These are phyloP conservation scores for Cryoendolithus antarcticus DNA, from an alignment of 2,329 filamentous ascomycete species.

Conservation along the genomic window DNA sequence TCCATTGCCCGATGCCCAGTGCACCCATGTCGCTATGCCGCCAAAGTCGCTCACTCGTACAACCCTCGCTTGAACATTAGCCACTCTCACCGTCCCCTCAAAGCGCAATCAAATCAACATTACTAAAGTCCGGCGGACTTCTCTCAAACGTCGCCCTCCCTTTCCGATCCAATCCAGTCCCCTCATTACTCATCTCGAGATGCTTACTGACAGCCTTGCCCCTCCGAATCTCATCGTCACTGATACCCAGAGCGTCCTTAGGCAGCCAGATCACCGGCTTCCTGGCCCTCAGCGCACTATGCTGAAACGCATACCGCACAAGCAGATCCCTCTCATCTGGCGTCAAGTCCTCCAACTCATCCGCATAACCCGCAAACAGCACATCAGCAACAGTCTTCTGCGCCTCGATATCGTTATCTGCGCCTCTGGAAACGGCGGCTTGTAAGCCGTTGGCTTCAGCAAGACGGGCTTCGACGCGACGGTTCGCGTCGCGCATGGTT, in stretches of 20 bases:
- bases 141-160: conserved; percentile 45
- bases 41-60: too few relatives aligned
- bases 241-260: conserved; percentile 76
- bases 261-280: conserved; percentile 91
- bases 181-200: conserved; percentile 88
- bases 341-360: conserved; percentile 88
- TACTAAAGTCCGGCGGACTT: conserved; percentile 44
- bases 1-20: too few relatives aligned
- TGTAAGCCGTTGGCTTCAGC: conserved; percentile 3
- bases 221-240: conserved; percentile 76
- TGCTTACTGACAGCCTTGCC: conserved; percentile 61
- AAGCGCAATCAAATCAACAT: conserved; percentile 73
- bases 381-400: conserved; percentile 63
- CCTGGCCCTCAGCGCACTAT: conserved; percentile 71
- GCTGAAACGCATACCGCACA: conserved; percentile 79
- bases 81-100: conserved; percentile 24
- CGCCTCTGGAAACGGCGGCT: background rate
- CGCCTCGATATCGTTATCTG: background rate
- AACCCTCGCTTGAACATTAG: too few relatives aligned
- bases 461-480: conserved; percentile 1
- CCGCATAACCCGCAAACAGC: conserved; percentile 74
- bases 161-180: conserved; percentile 75
- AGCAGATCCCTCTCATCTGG: conserved; percentile 79
- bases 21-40: too few relatives aligned
- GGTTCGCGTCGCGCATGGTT: conserved; percentile 2